Evolutionary conservation across 345 rosid species (phyloP).

Genomic region (Eucalyptus cloeziana): DNA sequence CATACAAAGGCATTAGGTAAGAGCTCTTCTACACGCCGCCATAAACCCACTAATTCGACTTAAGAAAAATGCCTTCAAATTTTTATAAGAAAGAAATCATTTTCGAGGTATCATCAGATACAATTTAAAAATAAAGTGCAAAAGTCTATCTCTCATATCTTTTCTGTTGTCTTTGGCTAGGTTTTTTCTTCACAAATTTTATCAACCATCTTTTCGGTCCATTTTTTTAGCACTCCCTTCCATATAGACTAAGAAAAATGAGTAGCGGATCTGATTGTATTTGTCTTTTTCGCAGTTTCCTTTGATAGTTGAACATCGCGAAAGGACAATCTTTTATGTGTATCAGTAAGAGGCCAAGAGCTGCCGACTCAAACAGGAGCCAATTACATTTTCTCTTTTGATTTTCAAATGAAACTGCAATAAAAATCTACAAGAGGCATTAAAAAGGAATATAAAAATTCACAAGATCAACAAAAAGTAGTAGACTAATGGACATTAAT

Average conservation of each 20-base stretch:
- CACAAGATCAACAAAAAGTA: background rate
- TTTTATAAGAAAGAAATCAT: too few relatives aligned
- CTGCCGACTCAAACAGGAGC: background rate
- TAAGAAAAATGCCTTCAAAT: too few relatives aligned
- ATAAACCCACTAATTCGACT: background rate
- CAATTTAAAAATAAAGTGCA: background rate
- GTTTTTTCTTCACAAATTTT: too few relatives aligned
- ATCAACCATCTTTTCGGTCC: too few relatives aligned
- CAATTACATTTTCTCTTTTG: background rate
- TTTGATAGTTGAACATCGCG: background rate
- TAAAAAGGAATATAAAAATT: background rate
- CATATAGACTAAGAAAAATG: background rate
- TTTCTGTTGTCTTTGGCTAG: too few relatives aligned
- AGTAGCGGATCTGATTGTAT: background rate
- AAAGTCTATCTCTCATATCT: background rate
- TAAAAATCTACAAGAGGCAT: background rate
- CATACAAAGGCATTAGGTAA: background rate
- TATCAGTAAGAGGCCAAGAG: background rate
- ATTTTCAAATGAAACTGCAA: background rate
- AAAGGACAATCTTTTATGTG: background rate
- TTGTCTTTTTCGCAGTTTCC: background rate
- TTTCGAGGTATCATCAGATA: background rate
- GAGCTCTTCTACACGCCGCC: background rate
- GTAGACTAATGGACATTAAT: background rate
- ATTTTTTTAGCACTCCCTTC: background rate